Base-by-base conservation (phyloP, 2,329 filamentous ascomycete species). In the Aspergillus sp. region DNA sequence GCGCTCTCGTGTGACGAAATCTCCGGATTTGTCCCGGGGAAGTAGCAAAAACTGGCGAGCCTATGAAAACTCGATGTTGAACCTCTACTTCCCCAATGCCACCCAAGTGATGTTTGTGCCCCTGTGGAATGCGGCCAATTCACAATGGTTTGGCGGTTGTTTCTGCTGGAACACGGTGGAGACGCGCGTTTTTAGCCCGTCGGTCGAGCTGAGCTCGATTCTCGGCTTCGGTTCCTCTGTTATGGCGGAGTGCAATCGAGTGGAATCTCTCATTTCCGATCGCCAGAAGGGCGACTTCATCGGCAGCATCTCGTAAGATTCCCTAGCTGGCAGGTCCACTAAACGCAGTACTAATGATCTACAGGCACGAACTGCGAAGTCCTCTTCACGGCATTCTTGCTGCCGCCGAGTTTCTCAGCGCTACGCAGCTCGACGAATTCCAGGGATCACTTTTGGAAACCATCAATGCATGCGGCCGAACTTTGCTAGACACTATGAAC, bases 101-200 rank as follows among this genome's bases (percentile, higher is more conserved):
- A 72, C 76, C 1, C 81, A 81, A 52, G 71, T 84, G 5, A 74
- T 83, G 3, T 84, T 84, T 58, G 69, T 83, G 6, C 82, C 82
- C 0, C 64, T 84, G 0, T 84, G 81, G 78, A 82, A 84, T 64
- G 76, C 78, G 16, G 77, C 77, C 12, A 76, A 74, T 20, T 76
- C 78, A 49, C 71, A 82, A 63, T 78, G 81, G 80, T 73, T 80
- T 62, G 76, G 72, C 18, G 81, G 72, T 54, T 79, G 73, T 65
- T 80, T 77, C 56, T 81, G 77, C 42, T 80, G 77, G 75, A 80
- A 68, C 26, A 69, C 67, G n/a, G 49, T 65, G 0, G 73, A 76
- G 51, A 76, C 73, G 6, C 69, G 71, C 14, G 71, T 76, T 39
- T 74, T 78, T 58, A 73, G 67, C 55, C 67, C 73, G 6, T 68